A percentile compares a stretch with the other conserved stretches of the same genome.
phyloP scores from a whole-genome alignment of 2,329 filamentous ascomycete species.

The Ophiostoma sp. region DNA sequence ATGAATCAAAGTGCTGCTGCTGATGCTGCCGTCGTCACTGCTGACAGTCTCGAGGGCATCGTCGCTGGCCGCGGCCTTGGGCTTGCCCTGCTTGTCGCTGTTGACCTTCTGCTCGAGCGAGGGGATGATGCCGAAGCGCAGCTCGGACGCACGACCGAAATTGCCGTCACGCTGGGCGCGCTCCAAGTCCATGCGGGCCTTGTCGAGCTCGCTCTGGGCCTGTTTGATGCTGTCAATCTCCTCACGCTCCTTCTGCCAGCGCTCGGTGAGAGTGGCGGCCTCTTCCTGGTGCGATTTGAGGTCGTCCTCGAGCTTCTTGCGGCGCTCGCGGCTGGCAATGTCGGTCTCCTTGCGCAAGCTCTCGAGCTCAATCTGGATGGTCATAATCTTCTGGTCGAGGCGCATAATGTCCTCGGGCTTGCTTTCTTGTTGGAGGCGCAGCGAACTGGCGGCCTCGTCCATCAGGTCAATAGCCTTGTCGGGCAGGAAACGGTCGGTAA shows the following conservation, averaged over 20 bases:
- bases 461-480: constrained; percentile 98
- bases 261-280: constrained; percentile 69
- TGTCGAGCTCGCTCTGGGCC: constrained; percentile 84
- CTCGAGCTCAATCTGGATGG: constrained; percentile 94
- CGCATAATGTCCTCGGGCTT: constrained; percentile 94
- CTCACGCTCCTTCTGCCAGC: constrained; percentile 86
- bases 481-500: constrained; percentile 91
- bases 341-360: constrained; percentile 93
- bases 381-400: constrained; percentile 93
- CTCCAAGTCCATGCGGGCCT: constrained; percentile 80
- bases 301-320: constrained; percentile 79
- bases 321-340: constrained; percentile 79
- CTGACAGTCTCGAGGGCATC: constrained; percentile 42
- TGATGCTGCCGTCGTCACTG: constrained; percentile 28
- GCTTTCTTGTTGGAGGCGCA: constrained; percentile 91
- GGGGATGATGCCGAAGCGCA: constrained; percentile 86
- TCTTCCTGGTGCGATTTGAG: constrained; percentile 77
- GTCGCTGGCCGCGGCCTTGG: constrained; percentile 34
- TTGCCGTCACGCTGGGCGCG: constrained; percentile 84
- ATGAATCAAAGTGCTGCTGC: constrained; percentile 68
- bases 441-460: constrained; percentile 88
- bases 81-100: constrained; percentile 60
- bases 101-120: constrained; percentile 76
- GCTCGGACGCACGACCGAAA: constrained; percentile 85
- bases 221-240: constrained; percentile 87